These are phyloP conservation scores for Deuterostichococcus epilithicus DNA, from an alignment of 139 green algal genomes.

Conservation along the genomic window DNA sequence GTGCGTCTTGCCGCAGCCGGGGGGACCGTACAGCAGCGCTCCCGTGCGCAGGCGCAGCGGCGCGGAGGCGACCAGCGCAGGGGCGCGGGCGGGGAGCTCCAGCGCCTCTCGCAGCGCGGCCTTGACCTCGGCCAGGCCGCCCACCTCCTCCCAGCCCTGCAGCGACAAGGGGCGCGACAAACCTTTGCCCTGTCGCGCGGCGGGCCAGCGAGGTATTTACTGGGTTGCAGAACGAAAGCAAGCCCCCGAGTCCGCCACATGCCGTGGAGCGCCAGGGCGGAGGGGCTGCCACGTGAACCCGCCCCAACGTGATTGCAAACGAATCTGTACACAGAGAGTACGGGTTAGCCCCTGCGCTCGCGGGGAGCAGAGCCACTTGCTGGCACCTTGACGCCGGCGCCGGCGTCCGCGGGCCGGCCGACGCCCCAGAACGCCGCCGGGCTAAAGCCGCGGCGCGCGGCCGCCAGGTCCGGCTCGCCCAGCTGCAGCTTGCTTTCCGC, in stretches of 20 bases:
- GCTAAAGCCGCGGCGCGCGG: conserved; percentile 53
- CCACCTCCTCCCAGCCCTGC: conserved; percentile 78
- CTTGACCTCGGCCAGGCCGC: conserved; percentile 75
- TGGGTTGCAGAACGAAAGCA: no score
- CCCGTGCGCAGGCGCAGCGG: conserved; percentile 83
- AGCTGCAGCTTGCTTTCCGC: conserved; percentile 16
- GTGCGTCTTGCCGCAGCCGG: conserved; percentile 95
- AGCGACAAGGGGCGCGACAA: no score
- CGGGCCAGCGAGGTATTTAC: no score
- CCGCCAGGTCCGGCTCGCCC: conserved; percentile 34
- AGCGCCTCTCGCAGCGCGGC: conserved; percentile 77
- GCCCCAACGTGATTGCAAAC: no score
- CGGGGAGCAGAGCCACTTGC: no score
- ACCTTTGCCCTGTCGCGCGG: no score
- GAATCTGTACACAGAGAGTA: no score
- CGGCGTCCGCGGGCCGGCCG: neutral
- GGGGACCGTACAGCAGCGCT: conserved; percentile 94
- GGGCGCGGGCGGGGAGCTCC: conserved; percentile 66
- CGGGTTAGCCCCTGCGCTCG: no score
- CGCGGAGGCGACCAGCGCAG: conserved; percentile 43
- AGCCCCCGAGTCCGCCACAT: no score
- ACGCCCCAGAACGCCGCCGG: conserved; percentile 65
- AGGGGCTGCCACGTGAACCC: no score
- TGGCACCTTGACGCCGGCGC: neutral
- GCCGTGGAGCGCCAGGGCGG: no score